These are phyloP conservation scores for Helichrysum umbraculigerum DNA, from an alignment of 129 eudicot genomes.

Conservation along the genomic window DNA sequence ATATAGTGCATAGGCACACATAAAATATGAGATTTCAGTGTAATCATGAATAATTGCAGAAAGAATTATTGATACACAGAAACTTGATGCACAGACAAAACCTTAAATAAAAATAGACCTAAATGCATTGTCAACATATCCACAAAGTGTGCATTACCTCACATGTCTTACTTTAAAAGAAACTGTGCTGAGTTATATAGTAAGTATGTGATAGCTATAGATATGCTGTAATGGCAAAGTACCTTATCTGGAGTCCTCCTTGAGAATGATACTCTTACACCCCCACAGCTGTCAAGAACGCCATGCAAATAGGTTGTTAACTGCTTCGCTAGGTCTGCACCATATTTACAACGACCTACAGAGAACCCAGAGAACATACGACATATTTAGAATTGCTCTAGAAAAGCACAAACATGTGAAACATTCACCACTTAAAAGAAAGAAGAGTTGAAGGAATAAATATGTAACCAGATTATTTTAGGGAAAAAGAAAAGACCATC, in stretches of 20 bases:
- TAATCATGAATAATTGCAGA: conserved; percentile 11
- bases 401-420: conserved; percentile 19
- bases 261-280: conserved; percentile 90
- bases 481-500: background rate
- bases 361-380: conserved; percentile 19
- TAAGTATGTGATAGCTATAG: background rate
- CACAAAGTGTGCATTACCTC: background rate
- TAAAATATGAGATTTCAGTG: background rate
- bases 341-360: conserved; percentile 74
- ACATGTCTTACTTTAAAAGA: background rate
- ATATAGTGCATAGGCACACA: conserved; percentile 16
- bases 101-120: background rate
- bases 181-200: background rate
- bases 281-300: conserved; percentile 86
- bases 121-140: background rate
- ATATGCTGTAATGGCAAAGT: background rate
- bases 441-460: background rate
- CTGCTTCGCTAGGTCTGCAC: conserved; percentile 82
- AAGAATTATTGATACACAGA: background rate
- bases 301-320: conserved; percentile 55
- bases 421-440: background rate
- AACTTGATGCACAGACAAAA: background rate
- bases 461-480: background rate
- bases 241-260: conserved; percentile 97
- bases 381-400: background rate